Conservation (phyloP, 257 asterid genomes). For the Thymus quinquecostatus region DNA sequence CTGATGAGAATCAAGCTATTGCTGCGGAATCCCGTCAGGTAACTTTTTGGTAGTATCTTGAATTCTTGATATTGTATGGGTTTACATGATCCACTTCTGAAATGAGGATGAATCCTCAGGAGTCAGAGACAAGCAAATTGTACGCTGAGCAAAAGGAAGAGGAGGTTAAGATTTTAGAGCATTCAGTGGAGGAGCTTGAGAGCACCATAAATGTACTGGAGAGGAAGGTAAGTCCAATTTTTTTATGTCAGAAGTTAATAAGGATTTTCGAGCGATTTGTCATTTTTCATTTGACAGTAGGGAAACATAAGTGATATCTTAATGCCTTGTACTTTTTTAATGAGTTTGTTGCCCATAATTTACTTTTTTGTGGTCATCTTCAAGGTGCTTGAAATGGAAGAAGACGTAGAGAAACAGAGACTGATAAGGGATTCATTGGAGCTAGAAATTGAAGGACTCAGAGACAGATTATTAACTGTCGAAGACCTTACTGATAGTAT, state of each 20-base stretch:
- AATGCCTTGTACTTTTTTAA: conserved; percentile 13
- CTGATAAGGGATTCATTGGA: conserved; percentile 62
- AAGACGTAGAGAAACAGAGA: conserved; percentile 64
- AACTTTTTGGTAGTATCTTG: conserved; percentile 34
- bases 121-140: conserved; percentile 68
- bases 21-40: conserved; percentile 80
- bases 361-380: conserved; percentile 26
- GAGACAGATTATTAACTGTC: conserved; percentile 63
- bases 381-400: conserved; percentile 87
- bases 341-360: conserved; percentile 23
- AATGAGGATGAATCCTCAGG: conserved; percentile 48
- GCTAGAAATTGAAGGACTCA: conserved; percentile 66
- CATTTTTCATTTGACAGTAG: conserved; percentile 16
- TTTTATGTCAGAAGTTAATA: conserved; percentile 13
- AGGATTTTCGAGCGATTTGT: conserved; percentile 18
- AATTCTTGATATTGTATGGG: conserved; percentile 28
- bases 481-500: conserved; percentile 67
- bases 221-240: conserved; percentile 58
- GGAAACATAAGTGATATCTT: conserved; percentile 1
- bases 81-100: conserved; percentile 30
- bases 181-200: conserved; percentile 88
- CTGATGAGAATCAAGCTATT: conserved; percentile 87
- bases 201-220: conserved; percentile 83
- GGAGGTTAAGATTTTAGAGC: conserved; percentile 85
- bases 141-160: conserved; percentile 92